Evolutionary conservation across 176 grass and related monocot genomes (phyloP), one percentile per base, ranked within the genome.

Genomic region (Musa schizocarpa): DNA sequence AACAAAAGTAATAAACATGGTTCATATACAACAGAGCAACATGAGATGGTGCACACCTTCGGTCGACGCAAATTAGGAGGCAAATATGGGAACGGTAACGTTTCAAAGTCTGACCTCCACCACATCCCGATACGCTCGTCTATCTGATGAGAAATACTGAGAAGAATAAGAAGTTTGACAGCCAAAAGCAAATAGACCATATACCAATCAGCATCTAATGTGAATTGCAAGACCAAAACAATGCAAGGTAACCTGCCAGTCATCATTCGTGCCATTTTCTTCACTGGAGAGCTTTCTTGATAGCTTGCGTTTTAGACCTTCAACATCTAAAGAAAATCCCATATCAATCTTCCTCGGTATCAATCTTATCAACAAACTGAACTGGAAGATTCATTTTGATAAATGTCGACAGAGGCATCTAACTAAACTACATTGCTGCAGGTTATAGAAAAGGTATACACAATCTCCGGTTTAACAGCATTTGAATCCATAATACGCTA

Each of bases 231-330:
- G 34, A 6, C 34, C 34, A 43, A 43, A 43, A 6, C 34, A 43
- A 6, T 5, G 4, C 34, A 74, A 25, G 9, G 0, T 67, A 83
- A 88, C 90, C 90, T 89, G 76, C 86, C 84, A 87, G 11, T 83
- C 65, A 34, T 65, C 84, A 24, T 50, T 51, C 48, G 10, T 64
- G 1, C 1, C 27, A 10, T 21, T 52, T 10, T 77, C 68, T 0
- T n/a, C 64, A 0, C n/a, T 3, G 0, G 86, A 84, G 1, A 89
- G 77, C 77, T 82, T 89, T 71, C 77, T 87, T 13, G 84, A 82
- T 8, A 92, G 86, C 24, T 92, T 92, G 61, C 90, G 84, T 61
- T 78, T 92, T 50, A 92, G 80, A 48, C 86, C 87, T 62, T 81
- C 72, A 20, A 81, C 34, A 80, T 89, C 87, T 89, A 80, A 80